Evolutionary conservation across 2,329 filamentous ascomycete species (phyloP), one percentile per base, ranked within the genome.

Genomic region (Cladosporium austrohemisphaericum): DNA sequence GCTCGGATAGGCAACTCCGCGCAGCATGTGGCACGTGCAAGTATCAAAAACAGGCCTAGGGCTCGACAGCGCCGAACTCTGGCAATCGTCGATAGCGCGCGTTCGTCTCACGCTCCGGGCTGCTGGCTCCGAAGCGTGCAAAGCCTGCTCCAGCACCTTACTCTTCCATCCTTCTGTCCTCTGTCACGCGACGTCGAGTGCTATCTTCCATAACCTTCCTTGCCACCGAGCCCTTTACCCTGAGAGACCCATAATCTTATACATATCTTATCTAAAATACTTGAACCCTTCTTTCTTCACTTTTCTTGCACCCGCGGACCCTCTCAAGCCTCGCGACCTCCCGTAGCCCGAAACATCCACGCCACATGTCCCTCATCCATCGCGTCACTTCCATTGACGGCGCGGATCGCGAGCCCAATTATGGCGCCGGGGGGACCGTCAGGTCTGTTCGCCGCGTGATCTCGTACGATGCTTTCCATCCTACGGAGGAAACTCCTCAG

Each of bases 341-440:
- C 31, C 9, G 18, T 13, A 38, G n/a, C 33, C 18, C 18, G 33
- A 26, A 38, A 3, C 26, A 41, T 14, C n/a, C 20, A 26, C 32
- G 10, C 35, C 52, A 44, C 49, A 77, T 78, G 75, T 77, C 75
- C 59, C 65, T 78, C 45, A 67, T 75, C 51, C 75, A 77, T 60
- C 75, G 76, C 61, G 74, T 77, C 49, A 72, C 72, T 40, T 66
- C 68, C 44, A 67, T 74, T 58, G 74, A 77, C 59, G 75, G 75
- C 54, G 65, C 65, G 38, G 75, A 77, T 57, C 67, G 72, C 51
- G 70, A 75, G 36, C 59, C 58, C 7, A 62, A 62, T 16, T 32
- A 51, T 20, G 43, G 52, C 37, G 38, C 25, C 38, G 38, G 38
- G n/a, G 52, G 54, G 18, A 54, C 50, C 32, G 54, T 60, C 31